A percentile compares a stretch with the other conserved stretches of the same genome.
These are phyloP conservation scores for Beauveria medogensis DNA, from an alignment of 2,329 filamentous ascomycete species.

Conservation along the genomic window DNA sequence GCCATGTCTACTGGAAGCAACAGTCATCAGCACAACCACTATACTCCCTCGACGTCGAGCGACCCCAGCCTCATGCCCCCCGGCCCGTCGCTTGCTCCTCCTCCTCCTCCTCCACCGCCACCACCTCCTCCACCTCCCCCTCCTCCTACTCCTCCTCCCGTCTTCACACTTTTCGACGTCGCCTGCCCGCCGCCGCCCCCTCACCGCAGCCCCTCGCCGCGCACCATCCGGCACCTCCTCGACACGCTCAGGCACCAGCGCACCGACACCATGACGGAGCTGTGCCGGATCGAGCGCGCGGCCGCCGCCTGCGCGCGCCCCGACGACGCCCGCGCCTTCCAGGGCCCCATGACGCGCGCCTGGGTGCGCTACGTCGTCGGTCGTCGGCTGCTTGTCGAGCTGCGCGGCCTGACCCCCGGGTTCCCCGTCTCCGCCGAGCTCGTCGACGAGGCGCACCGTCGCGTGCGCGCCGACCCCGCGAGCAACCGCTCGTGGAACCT, in stretches of 20 bases:
- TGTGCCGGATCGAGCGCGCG: slow-evolving; percentile 62
- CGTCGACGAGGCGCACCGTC: slow-evolving; percentile 54
- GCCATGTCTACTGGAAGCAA: slow-evolving; percentile 11
- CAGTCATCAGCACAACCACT: neutral
- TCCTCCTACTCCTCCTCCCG: too few relatives aligned
- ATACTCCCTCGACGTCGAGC: slow-evolving; percentile 15
- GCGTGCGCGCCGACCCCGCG: slow-evolving; percentile 55
- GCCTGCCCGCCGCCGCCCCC: neutral
- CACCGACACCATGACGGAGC: slow-evolving; percentile 66
- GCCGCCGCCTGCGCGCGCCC: slow-evolving; percentile 50
- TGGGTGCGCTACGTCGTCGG: slow-evolving; percentile 67
- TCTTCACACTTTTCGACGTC: neutral
- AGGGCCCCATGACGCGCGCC: slow-evolving; percentile 58
- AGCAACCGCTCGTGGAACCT: slow-evolving; percentile 69
- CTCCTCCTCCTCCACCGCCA: neutral
- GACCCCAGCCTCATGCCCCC: neutral
- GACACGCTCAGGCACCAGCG: slow-evolving; percentile 56
- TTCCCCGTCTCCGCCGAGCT: slow-evolving; percentile 62
- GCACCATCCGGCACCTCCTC: slow-evolving; percentile 41
- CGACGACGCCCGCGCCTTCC: slow-evolving; percentile 50
- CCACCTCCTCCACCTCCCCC: neutral
- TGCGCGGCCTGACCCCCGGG: slow-evolving; percentile 57
- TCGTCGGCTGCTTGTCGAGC: slow-evolving; percentile 60
- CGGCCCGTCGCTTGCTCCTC: neutral
- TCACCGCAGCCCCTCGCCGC: neutral